phyloP scores from a whole-genome alignment of 176 grass and related monocot genomes.

The Rhynchospora tenuis region DNA sequence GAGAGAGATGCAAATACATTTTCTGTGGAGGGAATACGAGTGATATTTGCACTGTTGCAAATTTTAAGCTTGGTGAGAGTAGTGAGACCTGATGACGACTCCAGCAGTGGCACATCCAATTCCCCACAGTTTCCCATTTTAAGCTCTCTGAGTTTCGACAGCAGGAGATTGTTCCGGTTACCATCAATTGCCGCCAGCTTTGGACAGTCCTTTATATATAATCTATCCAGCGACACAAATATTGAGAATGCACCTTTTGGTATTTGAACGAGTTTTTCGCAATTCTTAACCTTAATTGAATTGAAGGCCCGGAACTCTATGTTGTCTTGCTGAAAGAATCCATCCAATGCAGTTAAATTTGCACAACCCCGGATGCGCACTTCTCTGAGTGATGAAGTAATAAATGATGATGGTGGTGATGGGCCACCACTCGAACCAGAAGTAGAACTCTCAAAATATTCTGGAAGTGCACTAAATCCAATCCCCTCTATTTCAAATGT shows the following conservation, averaged over 20 bases:
- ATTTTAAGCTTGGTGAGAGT: slow-evolving; percentile 14
- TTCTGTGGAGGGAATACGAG: slow-evolving; percentile 18
- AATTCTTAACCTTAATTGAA: slow-evolving; percentile 20
- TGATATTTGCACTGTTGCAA: not conserved
- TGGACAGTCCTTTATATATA: slow-evolving; percentile 23
- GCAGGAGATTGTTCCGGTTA: not conserved
- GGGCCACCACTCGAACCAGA: not conserved
- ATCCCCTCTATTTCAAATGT: not conserved
- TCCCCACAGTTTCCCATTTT: not conserved
- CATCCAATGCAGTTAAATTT: not conserved
- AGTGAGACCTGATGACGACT: slow-evolving; percentile 15
- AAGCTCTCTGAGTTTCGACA: not conserved
- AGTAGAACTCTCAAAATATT: not conserved
- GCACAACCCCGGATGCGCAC: not conserved
- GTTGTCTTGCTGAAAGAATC: slow-evolving; percentile 17
- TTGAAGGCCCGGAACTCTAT: not conserved
- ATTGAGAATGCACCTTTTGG: slow-evolving; percentile 22
- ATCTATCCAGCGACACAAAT: not conserved
- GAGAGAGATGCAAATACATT: slow-evolving; percentile 10
- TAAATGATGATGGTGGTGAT: not conserved
- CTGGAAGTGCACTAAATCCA: not conserved
- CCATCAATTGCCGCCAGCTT: not conserved
- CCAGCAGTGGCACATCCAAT: slow-evolving; percentile 5
- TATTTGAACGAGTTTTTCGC: slow-evolving; percentile 3
- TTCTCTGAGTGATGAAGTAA: not conserved